Conservation (phyloP, 2,329 filamentous ascomycete genomes). For the Ceratocystis diversiconidia region DNA sequence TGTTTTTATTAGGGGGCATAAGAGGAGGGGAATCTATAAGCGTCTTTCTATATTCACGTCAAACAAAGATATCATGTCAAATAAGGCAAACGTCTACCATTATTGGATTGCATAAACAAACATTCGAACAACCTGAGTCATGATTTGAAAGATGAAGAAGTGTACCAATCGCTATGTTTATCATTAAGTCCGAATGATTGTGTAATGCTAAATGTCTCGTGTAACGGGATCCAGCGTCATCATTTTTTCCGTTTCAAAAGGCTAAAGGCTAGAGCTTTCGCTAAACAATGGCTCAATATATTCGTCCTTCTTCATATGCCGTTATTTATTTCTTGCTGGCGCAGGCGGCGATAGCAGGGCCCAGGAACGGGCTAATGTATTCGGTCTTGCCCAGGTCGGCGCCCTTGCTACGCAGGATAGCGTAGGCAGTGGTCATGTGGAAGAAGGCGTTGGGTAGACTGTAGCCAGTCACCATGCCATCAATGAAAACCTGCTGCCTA, state of each 20-base stretch:
- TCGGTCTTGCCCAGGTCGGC: slow-evolving; percentile 45
- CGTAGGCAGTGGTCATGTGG: slow-evolving; percentile 42
- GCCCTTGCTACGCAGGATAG: slow-evolving; percentile 40
- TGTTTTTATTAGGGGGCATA: not conserved
- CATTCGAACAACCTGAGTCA: not conserved
- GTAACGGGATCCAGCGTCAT: not conserved
- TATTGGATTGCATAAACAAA: not conserved
- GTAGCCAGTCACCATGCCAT: slow-evolving; percentile 25
- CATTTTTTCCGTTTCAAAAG: not conserved
- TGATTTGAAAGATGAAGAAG: too few species aligned
- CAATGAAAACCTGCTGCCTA: slow-evolving; percentile 13
- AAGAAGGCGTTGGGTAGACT: slow-evolving; percentile 47
- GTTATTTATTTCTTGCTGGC: not conserved
- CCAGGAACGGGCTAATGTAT: slow-evolving; percentile 24
- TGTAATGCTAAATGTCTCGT: not conserved
- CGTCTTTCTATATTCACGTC: not conserved
- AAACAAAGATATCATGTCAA: not conserved
- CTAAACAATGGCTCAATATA: not conserved
- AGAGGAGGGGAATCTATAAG: not conserved
- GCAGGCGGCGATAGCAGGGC: slow-evolving; percentile 12
- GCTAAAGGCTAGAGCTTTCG: too few species aligned
- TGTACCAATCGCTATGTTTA: not conserved
- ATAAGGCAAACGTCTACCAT: not conserved
- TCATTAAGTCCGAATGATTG: not conserved
- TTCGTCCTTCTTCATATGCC: not conserved